phyloP scores from a whole-genome alignment of 257 asterid species.

The Penstemon barbatus region DNA sequence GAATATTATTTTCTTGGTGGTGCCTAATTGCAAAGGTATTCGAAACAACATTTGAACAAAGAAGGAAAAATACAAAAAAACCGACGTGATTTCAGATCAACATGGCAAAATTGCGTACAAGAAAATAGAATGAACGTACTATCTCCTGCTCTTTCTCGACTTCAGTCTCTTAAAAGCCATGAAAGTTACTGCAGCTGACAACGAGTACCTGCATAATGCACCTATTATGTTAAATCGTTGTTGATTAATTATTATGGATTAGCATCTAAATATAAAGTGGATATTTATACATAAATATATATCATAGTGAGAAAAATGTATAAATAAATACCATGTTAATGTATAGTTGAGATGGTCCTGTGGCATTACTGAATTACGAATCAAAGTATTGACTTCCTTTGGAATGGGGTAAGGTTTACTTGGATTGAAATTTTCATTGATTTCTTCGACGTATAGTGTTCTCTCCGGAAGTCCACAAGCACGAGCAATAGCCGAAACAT shows the following conservation, averaged over 20 bases:
- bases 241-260: neutral
- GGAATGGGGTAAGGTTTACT: conserved; percentile 89
- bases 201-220: conserved; percentile 70
- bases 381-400: conserved; percentile 65
- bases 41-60: no score
- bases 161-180: conserved; percentile 87
- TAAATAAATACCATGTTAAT: conserved; percentile 67
- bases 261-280: neutral
- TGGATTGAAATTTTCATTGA: conserved; percentile 67
- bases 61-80: neutral
- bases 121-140: conserved; percentile 16
- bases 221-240: conserved; percentile 1
- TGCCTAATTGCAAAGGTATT: neutral
- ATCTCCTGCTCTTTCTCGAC: conserved; percentile 53
- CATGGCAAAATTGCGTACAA: neutral
- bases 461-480: conserved; percentile 74
- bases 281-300: conserved; percentile 14
- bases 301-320: conserved; percentile 18
- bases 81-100: neutral
- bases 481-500: conserved; percentile 76
- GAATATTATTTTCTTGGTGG: neutral
- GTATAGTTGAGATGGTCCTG: conserved; percentile 90
- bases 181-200: conserved; percentile 91
- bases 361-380: conserved; percentile 90
- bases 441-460: conserved; percentile 74